A percentile compares a stretch with the other conserved stretches of the same genome.
Conservation (phyloP, 1,139 yeast genomes). For the Saccharomyces uvarum region DNA sequence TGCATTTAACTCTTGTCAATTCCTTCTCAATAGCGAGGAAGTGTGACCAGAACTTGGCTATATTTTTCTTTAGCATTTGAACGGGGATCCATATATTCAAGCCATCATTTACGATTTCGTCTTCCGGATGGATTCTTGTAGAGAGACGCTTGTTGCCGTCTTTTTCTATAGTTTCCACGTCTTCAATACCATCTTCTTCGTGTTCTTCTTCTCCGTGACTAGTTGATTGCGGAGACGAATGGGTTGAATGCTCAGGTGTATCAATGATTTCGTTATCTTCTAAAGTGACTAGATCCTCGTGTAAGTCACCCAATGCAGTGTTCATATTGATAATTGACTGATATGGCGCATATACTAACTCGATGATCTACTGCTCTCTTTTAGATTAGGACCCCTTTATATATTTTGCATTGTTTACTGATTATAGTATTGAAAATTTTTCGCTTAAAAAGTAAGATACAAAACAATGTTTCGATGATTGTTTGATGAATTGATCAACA, state of each 20-base stretch:
- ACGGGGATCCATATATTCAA: constrained; percentile 13
- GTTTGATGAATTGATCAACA: background rate
- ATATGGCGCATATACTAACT: background rate
- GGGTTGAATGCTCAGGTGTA: background rate
- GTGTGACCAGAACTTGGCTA: constrained; percentile 15
- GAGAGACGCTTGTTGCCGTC: background rate
- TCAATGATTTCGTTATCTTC: background rate
- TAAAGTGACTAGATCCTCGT: background rate
- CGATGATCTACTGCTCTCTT: background rate
- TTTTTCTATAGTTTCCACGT: background rate
- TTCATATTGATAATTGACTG: background rate
- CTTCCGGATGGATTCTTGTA: background rate
- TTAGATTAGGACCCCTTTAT: background rate
- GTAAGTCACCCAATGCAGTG: background rate
- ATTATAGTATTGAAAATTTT: background rate
- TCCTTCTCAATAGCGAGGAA: constrained; percentile 7
- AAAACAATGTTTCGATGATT: background rate
- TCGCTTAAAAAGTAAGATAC: background rate
- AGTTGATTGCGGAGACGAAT: background rate
- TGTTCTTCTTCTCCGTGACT: background rate
- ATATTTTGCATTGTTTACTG: background rate
- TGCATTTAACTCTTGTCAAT: constrained; percentile 11
- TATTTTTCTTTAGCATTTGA: constrained; percentile 10
- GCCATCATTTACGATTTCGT: constrained; percentile 6
- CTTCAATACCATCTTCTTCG: background rate